A percentile compares a stretch with the other conserved stretches of the same genome.
phyloP scores from a whole-genome alignment of 2,329 filamentous ascomycete species.

The Ramularia endophylla region DNA sequence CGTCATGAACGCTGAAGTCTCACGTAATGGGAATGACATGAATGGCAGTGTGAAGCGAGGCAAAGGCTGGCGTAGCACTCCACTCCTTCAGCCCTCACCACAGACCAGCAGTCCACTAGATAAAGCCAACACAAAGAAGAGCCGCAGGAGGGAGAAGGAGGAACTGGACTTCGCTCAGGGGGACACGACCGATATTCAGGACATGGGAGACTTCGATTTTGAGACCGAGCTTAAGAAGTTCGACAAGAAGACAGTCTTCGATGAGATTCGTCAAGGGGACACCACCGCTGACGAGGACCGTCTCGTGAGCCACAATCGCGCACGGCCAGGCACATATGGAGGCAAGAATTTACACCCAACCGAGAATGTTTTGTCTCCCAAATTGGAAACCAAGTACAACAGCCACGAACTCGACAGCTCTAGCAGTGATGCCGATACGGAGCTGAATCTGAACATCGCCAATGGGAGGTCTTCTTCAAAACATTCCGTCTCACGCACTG shows the following conservation, averaged over 20 bases:
- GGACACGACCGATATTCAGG: conserved; percentile 89
- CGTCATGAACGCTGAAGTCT: conserved; percentile 31
- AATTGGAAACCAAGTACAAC: conserved; percentile 24
- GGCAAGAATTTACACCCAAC: conserved; percentile 89
- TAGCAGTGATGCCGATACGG: conserved; percentile 30
- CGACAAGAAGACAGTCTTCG: conserved; percentile 86
- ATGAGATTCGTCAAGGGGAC: conserved; percentile 85
- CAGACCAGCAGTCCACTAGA: conserved; percentile 33
- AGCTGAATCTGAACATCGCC: conserved; percentile 29
- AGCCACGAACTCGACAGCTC: conserved; percentile 26
- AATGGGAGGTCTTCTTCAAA: conserved; percentile 30
- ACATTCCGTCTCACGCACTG: conserved; percentile 21
- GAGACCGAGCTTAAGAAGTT: conserved; percentile 85
- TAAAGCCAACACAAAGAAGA: conserved; percentile 24
- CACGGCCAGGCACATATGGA: conserved; percentile 47
- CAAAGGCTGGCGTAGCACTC: conserved; percentile 64
- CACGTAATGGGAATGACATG: conserved; percentile 34
- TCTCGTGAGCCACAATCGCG: conserved; percentile 82
- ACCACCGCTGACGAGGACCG: conserved; percentile 82
- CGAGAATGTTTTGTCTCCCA: conserved; percentile 77
- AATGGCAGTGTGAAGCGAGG: conserved; percentile 40
- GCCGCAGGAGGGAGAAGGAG: conserved; percentile 45
- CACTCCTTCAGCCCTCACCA: conserved; percentile 57
- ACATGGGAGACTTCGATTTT: conserved; percentile 93
- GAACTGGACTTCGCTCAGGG: conserved; percentile 81